Base-by-base conservation (phyloP, 495 filamentous ascomycete genomes). In the Astrothelium subdiscretum region DNA sequence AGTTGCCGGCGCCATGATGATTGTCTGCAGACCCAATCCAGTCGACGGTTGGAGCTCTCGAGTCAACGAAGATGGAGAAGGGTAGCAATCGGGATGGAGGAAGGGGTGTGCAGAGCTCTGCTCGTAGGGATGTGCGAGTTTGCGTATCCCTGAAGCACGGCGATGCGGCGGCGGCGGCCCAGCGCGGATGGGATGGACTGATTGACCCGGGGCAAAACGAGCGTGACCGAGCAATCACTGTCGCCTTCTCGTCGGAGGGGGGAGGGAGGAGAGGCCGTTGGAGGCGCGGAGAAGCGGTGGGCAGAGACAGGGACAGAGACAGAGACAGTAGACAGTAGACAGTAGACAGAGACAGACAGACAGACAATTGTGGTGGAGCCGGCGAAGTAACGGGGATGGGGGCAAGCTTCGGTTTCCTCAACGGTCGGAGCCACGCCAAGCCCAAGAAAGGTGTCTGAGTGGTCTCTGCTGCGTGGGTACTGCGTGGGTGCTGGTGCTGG, bases 1-100 rank as follows among this genome's bases (percentile, higher is more conserved):
- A 43, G 67, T 68, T 20, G 61, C 51, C 13, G 67, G 67, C 27
- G 64, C 60, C 67, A 68, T 68, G 31, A 6, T 54, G 31, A 6
- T 54, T 29, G 24, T 8, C 48, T 26, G 11, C 22, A 29, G 12
- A 54, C 24, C 22, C 48, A 8, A 54, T 24, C 22, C 22, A 26
- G 15, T 3, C 8, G 24, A 8, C 48, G 4, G 10, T n/a, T 54
- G 29, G 24, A 54, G 5, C 22, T 29, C 22, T 29, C 24, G 48
- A 27, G 15, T 27, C 48, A 54, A 54, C 20, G 20, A 20, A 26
- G 48, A 54, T 54, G 48, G 48, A 8, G 24, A 29, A 8, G 15
- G 24, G 15, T n/a, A 15, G 24, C 24, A 29, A 54, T 54, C 29
- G 24, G 24, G 48, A 54, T 54, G 48, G 48, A 26, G 24, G 24